Percentiles rank a stretch among this genome's conserved stretches.
Conservation (phyloP, 1,284 basidiomycete genomes). For the Ustilago shanxiensis region DNA sequence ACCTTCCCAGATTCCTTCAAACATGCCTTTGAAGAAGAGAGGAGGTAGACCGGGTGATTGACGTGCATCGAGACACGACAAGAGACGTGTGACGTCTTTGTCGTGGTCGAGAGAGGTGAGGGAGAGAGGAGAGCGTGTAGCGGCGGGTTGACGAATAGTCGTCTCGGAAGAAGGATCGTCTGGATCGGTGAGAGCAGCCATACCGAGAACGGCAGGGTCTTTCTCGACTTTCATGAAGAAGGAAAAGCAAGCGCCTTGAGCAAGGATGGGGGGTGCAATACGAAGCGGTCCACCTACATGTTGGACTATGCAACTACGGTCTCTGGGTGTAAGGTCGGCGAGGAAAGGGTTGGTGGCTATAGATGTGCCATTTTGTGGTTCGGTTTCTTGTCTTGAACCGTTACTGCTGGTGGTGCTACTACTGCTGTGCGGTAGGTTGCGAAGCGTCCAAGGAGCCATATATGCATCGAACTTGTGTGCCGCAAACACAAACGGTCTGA, state of each 20-base stretch:
- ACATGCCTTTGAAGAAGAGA: constrained; percentile 71
- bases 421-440: constrained; percentile 36
- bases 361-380: not conserved
- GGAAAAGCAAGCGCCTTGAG: constrained; percentile 69
- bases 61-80: constrained; percentile 69
- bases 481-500: constrained; percentile 74
- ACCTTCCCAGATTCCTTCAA: constrained; percentile 74
- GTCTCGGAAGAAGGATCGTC: constrained; percentile 26
- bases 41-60: constrained; percentile 70
- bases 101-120: constrained; percentile 61
- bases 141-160: constrained; percentile 27
- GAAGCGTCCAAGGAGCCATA: constrained; percentile 73
- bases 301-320: constrained; percentile 68
- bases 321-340: constrained; percentile 71
- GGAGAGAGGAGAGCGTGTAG: constrained; percentile 35
- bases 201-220: constrained; percentile 63
- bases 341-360: constrained; percentile 68
- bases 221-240: constrained; percentile 71
- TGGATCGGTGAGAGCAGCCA: constrained; percentile 40
- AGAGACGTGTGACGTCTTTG: constrained; percentile 51
- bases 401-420: not conserved
- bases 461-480: constrained; percentile 74
- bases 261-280: constrained; percentile 65
- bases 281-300: constrained; percentile 69
- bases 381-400: not conserved